Percentiles rank a stretch among this genome's conserved stretches.
phyloP scores from a whole-genome alignment of 352 stramenopile species.

The Thraustochytrium striatum region DNA sequence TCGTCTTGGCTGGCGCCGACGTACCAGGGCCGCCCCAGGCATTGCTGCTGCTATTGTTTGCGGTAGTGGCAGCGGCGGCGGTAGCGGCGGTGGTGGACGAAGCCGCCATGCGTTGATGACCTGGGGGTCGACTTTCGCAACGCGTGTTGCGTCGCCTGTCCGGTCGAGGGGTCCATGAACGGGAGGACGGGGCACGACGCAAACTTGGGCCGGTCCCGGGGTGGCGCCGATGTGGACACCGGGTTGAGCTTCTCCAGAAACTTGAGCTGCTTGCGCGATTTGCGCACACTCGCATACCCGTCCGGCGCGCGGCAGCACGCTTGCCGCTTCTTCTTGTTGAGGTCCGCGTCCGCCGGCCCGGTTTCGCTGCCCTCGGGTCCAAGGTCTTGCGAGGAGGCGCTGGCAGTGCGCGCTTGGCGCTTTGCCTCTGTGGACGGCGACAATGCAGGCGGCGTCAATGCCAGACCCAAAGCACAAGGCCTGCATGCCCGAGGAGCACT shows the following conservation, averaged over 20 bases:
- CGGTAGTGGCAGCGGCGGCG: no score
- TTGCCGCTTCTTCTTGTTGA: background rate
- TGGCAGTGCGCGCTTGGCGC: background rate
- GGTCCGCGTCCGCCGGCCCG: background rate
- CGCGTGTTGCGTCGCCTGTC: no score
- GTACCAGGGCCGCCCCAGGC: no score
- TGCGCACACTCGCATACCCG: background rate
- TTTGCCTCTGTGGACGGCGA: background rate
- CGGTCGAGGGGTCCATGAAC: no score
- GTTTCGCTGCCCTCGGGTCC: background rate
- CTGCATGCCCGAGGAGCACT: background rate
- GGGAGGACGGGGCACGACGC: background rate
- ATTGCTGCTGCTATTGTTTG: no score
- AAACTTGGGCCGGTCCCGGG: background rate
- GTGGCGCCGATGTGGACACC: background rate
- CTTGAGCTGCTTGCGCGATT: conserved; percentile 16
- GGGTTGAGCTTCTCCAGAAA: conserved; percentile 6
- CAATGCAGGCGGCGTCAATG: background rate
- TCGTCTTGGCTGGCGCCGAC: no score
- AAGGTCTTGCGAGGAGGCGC: background rate
- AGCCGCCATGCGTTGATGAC: no score
- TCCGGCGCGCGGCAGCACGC: background rate
- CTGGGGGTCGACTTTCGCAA: no score
- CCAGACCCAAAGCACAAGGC: no score
- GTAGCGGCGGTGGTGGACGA: no score